Conservation (phyloP, 2,329 filamentous ascomycete genomes). For the Annulohypoxylon truncatum region DNA sequence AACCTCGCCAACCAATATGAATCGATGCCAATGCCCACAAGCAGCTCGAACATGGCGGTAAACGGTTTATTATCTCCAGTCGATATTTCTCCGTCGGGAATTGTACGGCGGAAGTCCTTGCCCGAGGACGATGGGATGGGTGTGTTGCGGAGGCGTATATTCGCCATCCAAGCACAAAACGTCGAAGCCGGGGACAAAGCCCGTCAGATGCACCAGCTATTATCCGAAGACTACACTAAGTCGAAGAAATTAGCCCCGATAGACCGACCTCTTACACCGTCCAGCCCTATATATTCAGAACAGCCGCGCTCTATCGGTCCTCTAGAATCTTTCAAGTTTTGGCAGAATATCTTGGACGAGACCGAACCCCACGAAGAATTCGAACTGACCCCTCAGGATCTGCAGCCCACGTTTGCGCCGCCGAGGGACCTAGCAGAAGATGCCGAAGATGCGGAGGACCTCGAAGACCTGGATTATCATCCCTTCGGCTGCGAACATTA, state of each 20-base stretch:
- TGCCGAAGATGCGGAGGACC: conserved; percentile 58
- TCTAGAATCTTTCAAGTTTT: conserved; percentile 68
- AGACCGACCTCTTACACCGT: conserved; percentile 50
- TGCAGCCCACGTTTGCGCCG: conserved; percentile 75
- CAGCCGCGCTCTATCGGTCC: conserved; percentile 58
- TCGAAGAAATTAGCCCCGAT: conserved; percentile 51
- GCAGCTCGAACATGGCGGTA: conserved; percentile 28
- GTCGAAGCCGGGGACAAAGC: conserved; percentile 74
- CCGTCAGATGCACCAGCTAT: conserved; percentile 74
- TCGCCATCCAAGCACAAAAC: conserved; percentile 72
- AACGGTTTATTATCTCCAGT: conserved; percentile 18
- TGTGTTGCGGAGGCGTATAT: conserved; percentile 72
- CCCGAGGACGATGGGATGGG: conserved; percentile 86
- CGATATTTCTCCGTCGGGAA: conserved; percentile 7
- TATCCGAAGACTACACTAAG: conserved; percentile 75
- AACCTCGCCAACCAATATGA: conserved; percentile 22
- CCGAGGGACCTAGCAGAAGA: conserved; percentile 56
- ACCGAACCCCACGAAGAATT: conserved; percentile 57
- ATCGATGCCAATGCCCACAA: conserved; percentile 25
- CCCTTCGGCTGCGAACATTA: conserved; percentile 90
- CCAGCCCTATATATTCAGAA: conserved; percentile 55
- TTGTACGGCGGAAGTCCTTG: conserved; percentile 52
- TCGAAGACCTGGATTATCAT: conserved; percentile 52
- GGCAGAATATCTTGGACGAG: conserved; percentile 63
- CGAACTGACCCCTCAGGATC: conserved; percentile 68